Conservation (phyloP, 306 rosid genomes). For the Sophora flavescens region DNA sequence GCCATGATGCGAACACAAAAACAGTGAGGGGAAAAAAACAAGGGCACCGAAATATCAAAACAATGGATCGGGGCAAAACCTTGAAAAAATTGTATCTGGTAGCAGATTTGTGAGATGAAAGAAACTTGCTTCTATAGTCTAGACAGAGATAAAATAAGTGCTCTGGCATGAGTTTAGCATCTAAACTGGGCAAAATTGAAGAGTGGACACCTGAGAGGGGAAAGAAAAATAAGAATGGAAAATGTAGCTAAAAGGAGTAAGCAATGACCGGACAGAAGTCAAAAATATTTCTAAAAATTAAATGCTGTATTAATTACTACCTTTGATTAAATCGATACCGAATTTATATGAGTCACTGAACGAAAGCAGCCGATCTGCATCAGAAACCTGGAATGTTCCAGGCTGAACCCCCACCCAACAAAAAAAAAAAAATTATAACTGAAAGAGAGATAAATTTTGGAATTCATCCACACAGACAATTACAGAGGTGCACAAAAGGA, state of each 20-base stretch:
- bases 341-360: constrained; percentile 69
- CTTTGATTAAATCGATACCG: constrained; percentile 71
- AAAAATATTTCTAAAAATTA: neutral
- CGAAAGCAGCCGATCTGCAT: constrained; percentile 66
- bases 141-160: constrained; percentile 75
- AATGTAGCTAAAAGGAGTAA: neutral
- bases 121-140: constrained; percentile 64
- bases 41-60: constrained; percentile 8
- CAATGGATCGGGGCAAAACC: constrained; percentile 57
- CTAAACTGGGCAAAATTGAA: constrained; percentile 64
- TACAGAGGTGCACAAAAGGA: neutral
- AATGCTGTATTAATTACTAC: constrained; percentile 45
- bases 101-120: constrained; percentile 54
- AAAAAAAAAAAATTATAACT: constrained; percentile 19
- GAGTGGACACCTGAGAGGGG: constrained; percentile 61
- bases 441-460: neutral
- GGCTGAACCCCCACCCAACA: constrained; percentile 56
- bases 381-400: constrained; percentile 60
- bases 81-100: constrained; percentile 77
- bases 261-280: constrained; percentile 1
- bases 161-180: constrained; percentile 80
- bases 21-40: neutral
- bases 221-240: constrained; percentile 8
- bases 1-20: constrained; percentile 28
- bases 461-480: neutral